A percentile compares a stretch with the other conserved stretches of the same genome.
These are phyloP conservation scores for Peronospora farinosa DNA, from an alignment of 352 stramenopile genomes.

Conservation along the genomic window DNA sequence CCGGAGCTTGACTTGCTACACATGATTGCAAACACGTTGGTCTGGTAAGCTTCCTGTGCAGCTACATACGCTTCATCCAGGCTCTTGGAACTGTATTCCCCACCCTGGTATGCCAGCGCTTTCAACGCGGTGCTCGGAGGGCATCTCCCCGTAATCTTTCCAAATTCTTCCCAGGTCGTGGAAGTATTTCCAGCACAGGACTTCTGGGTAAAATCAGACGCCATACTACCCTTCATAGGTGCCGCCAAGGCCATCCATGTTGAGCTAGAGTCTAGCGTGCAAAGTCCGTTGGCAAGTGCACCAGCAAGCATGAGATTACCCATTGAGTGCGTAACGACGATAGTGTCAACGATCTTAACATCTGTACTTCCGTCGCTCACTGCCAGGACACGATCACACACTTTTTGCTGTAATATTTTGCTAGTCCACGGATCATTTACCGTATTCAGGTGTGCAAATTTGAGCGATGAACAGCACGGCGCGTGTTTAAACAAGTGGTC, in stretches of 20 bases:
- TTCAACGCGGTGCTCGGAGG: constrained; percentile 25
- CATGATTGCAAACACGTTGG: constrained; percentile 31
- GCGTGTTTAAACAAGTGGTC: constrained; percentile 15
- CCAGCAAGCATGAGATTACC: constrained; percentile 14
- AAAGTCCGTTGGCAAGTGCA: constrained; percentile 18
- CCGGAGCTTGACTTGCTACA: constrained; percentile 33
- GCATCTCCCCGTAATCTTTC: constrained; percentile 24
- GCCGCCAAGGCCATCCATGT: constrained; percentile 26
- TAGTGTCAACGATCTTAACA: constrained; percentile 13
- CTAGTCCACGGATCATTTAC: constrained; percentile 27
- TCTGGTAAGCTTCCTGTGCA: constrained; percentile 23
- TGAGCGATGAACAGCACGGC: constrained; percentile 17
- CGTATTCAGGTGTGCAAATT: constrained; percentile 33
- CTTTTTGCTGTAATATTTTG: constrained; percentile 20
- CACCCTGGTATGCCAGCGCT: constrained; percentile 33
- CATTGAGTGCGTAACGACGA: constrained; percentile 23
- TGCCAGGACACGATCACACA: constrained; percentile 20
- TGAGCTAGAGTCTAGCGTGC: constrained; percentile 17
- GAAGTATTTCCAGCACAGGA: constrained; percentile 25
- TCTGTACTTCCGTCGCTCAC: constrained; percentile 20
- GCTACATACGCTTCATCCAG: constrained; percentile 23
- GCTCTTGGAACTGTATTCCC: constrained; percentile 14
- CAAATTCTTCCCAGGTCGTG: constrained; percentile 22
- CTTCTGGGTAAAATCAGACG: constrained; percentile 23
- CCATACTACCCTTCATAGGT: constrained; percentile 31